phyloP scores from a whole-genome alignment of 2,329 filamentous ascomycete genomes.

The Fusarium domesticum region DNA sequence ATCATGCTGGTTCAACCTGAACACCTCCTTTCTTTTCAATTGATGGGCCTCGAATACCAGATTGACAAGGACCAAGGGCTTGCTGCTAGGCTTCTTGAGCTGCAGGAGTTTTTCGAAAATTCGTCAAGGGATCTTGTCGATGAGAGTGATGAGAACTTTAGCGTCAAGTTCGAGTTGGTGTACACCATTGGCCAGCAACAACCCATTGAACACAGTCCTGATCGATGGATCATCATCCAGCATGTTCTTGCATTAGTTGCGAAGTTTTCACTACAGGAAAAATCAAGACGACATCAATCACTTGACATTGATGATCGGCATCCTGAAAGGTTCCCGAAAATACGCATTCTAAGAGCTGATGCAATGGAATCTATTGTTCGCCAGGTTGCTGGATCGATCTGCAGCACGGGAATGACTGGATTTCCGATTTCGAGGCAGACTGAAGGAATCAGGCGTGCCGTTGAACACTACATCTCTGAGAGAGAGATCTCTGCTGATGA shows the following conservation, averaged over 20 bases:
- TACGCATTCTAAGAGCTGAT: slow-evolving; percentile 44
- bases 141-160: slow-evolving; percentile 64
- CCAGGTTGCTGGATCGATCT: slow-evolving; percentile 40
- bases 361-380: slow-evolving; percentile 32
- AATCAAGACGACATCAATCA: slow-evolving; percentile 32
- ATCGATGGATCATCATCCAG: slow-evolving; percentile 57
- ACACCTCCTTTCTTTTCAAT: slow-evolving; percentile 60
- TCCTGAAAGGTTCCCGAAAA: slow-evolving; percentile 43
- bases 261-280: slow-evolving; percentile 29
- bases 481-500: slow-evolving; percentile 26
- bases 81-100: slow-evolving; percentile 37
- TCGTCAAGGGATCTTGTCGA: slow-evolving; percentile 57
- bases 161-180: slow-evolving; percentile 58
- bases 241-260: slow-evolving; percentile 46
- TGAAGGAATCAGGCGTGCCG: slow-evolving; percentile 24
- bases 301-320: slow-evolving; percentile 40
- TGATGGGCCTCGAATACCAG: slow-evolving; percentile 55
- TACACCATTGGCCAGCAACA: slow-evolving; percentile 58
- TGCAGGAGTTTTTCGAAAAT: slow-evolving; percentile 44
- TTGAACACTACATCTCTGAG: slow-evolving; percentile 46
- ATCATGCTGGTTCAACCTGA: slow-evolving; percentile 62
- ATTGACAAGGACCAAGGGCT: slow-evolving; percentile 27
- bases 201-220: slow-evolving; percentile 49
- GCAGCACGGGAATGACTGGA: slow-evolving; percentile 38
- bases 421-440: slow-evolving; percentile 43